Evolutionary conservation across 2,329 filamentous ascomycete species (phyloP), one percentile per base, ranked within the genome.

Genomic region (Sarocladium kiliense): DNA sequence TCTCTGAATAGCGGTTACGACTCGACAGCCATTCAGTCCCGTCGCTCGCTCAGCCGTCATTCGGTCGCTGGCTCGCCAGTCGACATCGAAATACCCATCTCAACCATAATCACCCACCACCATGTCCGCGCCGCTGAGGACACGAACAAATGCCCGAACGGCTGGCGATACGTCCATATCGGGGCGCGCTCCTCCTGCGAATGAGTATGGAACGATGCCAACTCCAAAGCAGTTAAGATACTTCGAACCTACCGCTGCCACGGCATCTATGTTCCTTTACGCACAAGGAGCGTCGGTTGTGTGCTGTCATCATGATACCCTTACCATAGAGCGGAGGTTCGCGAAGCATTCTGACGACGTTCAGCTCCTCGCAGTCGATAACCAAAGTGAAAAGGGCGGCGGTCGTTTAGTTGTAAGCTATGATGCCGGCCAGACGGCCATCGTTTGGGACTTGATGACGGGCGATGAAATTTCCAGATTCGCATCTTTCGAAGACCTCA

Each of bases 361-460:
- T 27, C 80, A 87, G 55, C 80, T 96, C 65, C 84, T 99, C 55
- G 86, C 87, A 1, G 91, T 95, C 54, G 94, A 99, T 69, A 97
- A 92, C 66, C 85, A 89, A 55, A 97, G 92, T 69, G 92, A 97
- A 62, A 77, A 85, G 58, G 92, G 92, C 2, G 86, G 87, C 1
- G 94, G 93, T 26, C 81, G 92, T 59, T 74, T 96, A 58, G 91
- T 96, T 2, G 90, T 96, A 58, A 97, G 91, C 74, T 97, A 96
- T 65, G 94, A 99, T 76, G 82, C 83, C 18, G 87, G 90, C 36
- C 89, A 93, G 70, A 96, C 90, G 1, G 91, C 92, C 3, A 96
- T 97, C 66, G 90, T 97, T 7, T 99, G 94, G 94, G 93, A 99
- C 72, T 79, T 97, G 58, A 85, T 95, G 74, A 95, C 91, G 0